Percentiles rank a stretch among this genome's conserved stretches.
Evolutionary conservation across 208 protist species (phyloP).

Genomic region (Novymonas esmeraldas): DNA sequence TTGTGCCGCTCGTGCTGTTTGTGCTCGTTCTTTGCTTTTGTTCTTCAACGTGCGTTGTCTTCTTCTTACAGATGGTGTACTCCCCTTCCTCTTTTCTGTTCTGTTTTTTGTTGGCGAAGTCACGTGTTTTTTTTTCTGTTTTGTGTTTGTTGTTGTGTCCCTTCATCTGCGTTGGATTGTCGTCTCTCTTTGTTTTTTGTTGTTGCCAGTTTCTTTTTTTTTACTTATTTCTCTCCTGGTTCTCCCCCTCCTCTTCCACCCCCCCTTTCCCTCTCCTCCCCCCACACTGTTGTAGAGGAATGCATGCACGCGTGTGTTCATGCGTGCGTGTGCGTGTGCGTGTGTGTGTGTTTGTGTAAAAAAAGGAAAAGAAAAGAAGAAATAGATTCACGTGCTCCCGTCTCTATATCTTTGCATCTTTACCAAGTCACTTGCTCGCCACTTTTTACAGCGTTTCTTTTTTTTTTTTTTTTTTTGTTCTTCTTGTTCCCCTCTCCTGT

Average conservation of each 20-base stretch:
- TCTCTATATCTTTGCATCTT: slow-evolving; percentile 3
- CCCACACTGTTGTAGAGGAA: not conserved
- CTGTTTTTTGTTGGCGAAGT: not conserved
- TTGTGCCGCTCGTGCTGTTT: too few relatives aligned
- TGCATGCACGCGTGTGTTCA: not conserved
- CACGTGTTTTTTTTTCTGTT: not conserved
- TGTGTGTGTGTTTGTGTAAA: not conserved
- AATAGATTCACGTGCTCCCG: not conserved
- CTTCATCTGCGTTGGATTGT: not conserved
- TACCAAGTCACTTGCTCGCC: too few relatives aligned
- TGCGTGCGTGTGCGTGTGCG: not conserved
- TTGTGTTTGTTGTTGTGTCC: not conserved
- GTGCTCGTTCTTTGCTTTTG: slow-evolving; percentile 3
- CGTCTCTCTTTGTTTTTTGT: not conserved
- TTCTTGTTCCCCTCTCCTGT: too few relatives aligned
- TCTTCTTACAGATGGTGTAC: not conserved
- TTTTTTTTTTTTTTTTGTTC: too few relatives aligned
- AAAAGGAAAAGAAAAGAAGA: too few relatives aligned
- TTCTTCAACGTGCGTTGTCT: too few relatives aligned
- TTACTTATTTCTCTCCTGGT: not conserved
- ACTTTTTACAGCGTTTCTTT: too few relatives aligned
- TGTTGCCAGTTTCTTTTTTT: not conserved
- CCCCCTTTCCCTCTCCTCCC: not conserved
- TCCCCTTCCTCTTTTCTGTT: not conserved
- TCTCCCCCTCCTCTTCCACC: not conserved